Evolutionary conservation across 2,329 filamentous ascomycete species (phyloP), one percentile per base, ranked within the genome.

Genomic region (Aureobasidium lini): DNA sequence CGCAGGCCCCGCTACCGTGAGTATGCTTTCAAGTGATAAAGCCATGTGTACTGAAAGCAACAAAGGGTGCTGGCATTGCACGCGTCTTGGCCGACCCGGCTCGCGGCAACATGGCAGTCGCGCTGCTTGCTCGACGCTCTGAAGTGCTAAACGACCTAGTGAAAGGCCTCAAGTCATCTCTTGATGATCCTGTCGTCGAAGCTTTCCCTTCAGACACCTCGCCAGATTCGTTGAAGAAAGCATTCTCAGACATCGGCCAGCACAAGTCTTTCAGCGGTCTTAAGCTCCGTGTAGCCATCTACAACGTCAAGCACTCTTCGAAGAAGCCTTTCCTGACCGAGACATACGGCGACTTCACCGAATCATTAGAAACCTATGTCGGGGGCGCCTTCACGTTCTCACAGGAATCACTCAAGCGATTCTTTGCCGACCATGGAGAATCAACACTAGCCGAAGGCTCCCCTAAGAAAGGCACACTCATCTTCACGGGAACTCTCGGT

Each of bases 401-500:
- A 0, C 81, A 84, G 64, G 77, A 82, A 63, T 73, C 75, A 1
- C 60, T 83, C 46, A 79, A 77, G 66, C 65, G 79, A 7, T 75
- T 83, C 56, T 81, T 82, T 62, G 75, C 72, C 1, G 77, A 82
- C 60, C 78, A 82, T 57, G 80, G 79, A 3, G 74, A 77, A 6
- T 70, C 73, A 54, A 72, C 72, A 0, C 72, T 84, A 2, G 65
- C 72, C 6, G 76, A 80, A 1, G 74, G 74, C 0, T 75, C 72
- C 0, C 68, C 67, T 53, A 84, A 83, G 71, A 83, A 84, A 62
- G 81, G 81, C 1, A 83, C 79, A 0, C 66, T 83, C 31, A 81
- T 84, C 57, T 83, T 84, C 64, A 83, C 81, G 0, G 80, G 81
- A 0, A 83, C 80, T 0, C 68, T 82, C 3, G 81, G 80, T 0